A percentile compares a stretch with the other conserved stretches of the same genome.
Conservation (phyloP, 352 stramenopile species). For the Pilasporangium apinafurcum region DNA sequence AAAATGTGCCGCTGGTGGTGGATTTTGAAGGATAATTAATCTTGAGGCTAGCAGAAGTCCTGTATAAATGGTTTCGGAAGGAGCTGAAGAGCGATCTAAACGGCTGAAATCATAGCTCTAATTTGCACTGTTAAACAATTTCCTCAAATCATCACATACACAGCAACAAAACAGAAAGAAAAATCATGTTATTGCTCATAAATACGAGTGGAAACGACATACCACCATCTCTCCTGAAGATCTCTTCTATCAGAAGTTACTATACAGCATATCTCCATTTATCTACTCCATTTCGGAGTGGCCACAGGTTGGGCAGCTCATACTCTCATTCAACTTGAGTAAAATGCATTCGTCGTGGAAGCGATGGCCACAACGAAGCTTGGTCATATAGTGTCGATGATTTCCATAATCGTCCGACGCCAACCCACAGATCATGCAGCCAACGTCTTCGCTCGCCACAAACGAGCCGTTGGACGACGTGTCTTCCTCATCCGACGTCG, state of each 20-base stretch:
- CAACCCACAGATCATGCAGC: slow-evolving; percentile 12
- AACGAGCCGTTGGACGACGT: slow-evolving; percentile 1
- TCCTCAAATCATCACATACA: not conserved
- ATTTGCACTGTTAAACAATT: no score
- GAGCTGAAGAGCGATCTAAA: no score
- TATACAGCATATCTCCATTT: not conserved
- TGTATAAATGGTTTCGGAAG: no score
- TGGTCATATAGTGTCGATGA: slow-evolving; percentile 9
- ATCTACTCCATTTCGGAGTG: not conserved
- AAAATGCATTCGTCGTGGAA: slow-evolving; percentile 56
- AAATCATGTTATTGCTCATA: no score
- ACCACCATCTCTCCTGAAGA: no score
- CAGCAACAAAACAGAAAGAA: no score
- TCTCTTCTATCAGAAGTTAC: no score
- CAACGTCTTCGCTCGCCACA: slow-evolving; percentile 1
- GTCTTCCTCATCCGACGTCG: slow-evolving; percentile 12
- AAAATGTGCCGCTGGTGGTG: no score
- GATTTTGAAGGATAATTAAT: no score
- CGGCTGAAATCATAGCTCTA: no score
- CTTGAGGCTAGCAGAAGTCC: no score
- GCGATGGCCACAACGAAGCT: slow-evolving; percentile 24
- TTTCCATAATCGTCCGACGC: slow-evolving; percentile 2
- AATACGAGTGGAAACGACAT: no score
- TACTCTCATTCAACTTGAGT: slow-evolving; percentile 25
- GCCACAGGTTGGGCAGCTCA: slow-evolving; percentile 26